Evolutionary conservation across 106 monocot species (phyloP).

Genomic region (Xerophyta viscosa): DNA sequence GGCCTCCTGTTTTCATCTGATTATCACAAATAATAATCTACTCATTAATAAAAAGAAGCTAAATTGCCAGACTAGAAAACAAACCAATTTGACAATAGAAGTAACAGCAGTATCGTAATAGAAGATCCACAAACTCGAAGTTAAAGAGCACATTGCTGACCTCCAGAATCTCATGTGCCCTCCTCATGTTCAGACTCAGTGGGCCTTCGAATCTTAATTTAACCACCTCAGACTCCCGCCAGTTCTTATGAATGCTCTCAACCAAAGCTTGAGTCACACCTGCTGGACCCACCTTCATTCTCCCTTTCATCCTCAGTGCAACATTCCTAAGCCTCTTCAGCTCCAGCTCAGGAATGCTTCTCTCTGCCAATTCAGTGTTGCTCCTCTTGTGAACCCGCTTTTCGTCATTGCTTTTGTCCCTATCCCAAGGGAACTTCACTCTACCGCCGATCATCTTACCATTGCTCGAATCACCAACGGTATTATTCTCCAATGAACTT

Average conservation of each 20-base stretch:
- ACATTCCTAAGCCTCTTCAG: constrained; percentile 64
- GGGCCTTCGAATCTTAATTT: constrained; percentile 76
- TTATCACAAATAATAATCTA: constrained; percentile 5
- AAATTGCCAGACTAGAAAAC: not conserved
- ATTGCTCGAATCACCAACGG: not conserved
- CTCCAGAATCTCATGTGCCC: constrained; percentile 80
- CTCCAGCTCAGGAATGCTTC: constrained; percentile 69
- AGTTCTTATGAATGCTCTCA: constrained; percentile 61
- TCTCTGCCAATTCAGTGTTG: constrained; percentile 86
- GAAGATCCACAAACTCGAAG: too few species aligned
- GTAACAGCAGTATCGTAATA: not conserved
- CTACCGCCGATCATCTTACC: constrained; percentile 11
- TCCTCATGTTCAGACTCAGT: constrained; percentile 74
- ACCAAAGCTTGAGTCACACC: constrained; percentile 78
- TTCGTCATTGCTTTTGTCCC: constrained; percentile 7
- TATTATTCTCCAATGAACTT: constrained; percentile 16
- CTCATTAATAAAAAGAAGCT: not conserved
- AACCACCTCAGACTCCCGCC: constrained; percentile 75
- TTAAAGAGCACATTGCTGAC: constrained; percentile 32
- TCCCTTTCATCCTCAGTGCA: constrained; percentile 87
- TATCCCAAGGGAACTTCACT: constrained; percentile 57
- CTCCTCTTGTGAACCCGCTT: constrained; percentile 17
- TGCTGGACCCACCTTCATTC: constrained; percentile 68
- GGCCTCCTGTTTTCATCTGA: constrained; percentile 75
- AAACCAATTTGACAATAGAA: not conserved